Conservation (phyloP, 352 stramenopile species). For the Pythium dissotocum region DNA sequence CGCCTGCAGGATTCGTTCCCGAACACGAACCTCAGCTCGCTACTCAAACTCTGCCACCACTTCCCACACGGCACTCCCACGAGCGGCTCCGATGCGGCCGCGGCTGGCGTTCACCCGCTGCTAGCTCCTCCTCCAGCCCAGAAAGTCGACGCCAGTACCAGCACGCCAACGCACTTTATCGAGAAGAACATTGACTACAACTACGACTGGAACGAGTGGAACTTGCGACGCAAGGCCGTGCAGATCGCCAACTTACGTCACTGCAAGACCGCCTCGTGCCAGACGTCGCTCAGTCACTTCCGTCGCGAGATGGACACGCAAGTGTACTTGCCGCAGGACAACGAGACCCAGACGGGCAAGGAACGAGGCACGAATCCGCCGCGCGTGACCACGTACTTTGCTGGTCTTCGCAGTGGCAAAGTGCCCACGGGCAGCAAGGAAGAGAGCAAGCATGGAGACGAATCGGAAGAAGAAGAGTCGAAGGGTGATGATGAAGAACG, state of each 20-base stretch:
- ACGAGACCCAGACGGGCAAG: slow-evolving; percentile 81
- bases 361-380: slow-evolving; percentile 83
- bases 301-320: slow-evolving; percentile 86
- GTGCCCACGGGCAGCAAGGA: slow-evolving; percentile 27
- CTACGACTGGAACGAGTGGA: slow-evolving; percentile 97
- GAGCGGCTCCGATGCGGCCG: slow-evolving; percentile 15
- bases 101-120: slow-evolving; percentile 55
- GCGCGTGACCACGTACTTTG: slow-evolving; percentile 78
- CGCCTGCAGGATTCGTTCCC: slow-evolving; percentile 87
- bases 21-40: slow-evolving; percentile 61
- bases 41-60: slow-evolving; percentile 64
- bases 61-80: slow-evolving; percentile 37
- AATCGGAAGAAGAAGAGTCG: slow-evolving; percentile 28
- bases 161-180: slow-evolving; percentile 91
- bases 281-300: slow-evolving; percentile 91
- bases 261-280: slow-evolving; percentile 84
- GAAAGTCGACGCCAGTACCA: slow-evolving; percentile 87
- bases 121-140: slow-evolving; percentile 47
- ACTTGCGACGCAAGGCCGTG: slow-evolving; percentile 84
- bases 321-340: slow-evolving; percentile 70
- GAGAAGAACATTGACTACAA: slow-evolving; percentile 90
- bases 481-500: slow-evolving; percentile 29
- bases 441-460: slow-evolving; percentile 35
- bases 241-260: slow-evolving; percentile 92
- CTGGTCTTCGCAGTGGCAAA: slow-evolving; percentile 53